These are phyloP conservation scores for Debaryomycetaceae sp. DNA, from an alignment of 1,139 yeast genomes.

Conservation along the genomic window DNA sequence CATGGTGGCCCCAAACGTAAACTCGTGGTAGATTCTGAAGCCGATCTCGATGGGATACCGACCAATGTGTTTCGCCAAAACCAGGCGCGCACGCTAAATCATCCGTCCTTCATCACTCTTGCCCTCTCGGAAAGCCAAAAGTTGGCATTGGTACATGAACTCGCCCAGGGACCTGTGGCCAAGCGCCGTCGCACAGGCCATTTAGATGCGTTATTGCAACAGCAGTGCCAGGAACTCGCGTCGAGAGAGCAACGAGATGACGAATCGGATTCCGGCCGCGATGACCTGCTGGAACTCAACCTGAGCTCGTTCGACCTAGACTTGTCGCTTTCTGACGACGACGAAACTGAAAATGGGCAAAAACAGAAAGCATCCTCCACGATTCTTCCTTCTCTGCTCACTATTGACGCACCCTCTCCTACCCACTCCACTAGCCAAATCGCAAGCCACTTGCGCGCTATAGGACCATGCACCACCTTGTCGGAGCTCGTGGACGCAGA, in stretches of 20 bases:
- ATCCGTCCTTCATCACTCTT: slow-evolving; percentile 12
- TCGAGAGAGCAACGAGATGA: slow-evolving; percentile 14
- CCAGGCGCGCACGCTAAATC: slow-evolving; percentile 13
- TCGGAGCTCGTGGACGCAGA: slow-evolving; percentile 31
- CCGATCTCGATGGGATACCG: slow-evolving; percentile 27
- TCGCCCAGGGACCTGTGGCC: slow-evolving; percentile 18
- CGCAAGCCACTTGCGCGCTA: slow-evolving; percentile 38
- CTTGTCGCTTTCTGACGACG: slow-evolving; percentile 28
- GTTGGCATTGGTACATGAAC: slow-evolving; percentile 23
- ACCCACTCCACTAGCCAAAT: slow-evolving; percentile 45
- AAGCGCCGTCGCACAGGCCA: slow-evolving; percentile 13
- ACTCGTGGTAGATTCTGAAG: slow-evolving; percentile 23
- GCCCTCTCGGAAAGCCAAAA: slow-evolving; percentile 23
- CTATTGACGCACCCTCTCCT: slow-evolving; percentile 7
- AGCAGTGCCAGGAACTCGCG: slow-evolving; percentile 20
- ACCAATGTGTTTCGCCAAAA: slow-evolving; percentile 22
- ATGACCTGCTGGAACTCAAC: slow-evolving; percentile 6
- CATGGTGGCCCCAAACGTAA: slow-evolving; percentile 33
- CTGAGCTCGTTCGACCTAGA: slow-evolving; percentile 26
- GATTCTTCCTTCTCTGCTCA: neutral
- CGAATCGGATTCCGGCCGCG: slow-evolving; percentile 12
- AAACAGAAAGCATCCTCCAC: too few species aligned
- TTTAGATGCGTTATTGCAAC: slow-evolving; percentile 15
- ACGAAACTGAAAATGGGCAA: slow-evolving; percentile 9
- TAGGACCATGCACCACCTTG: slow-evolving; percentile 23